These are phyloP conservation scores for Trichoderma lentiforme DNA, from an alignment of 2,329 filamentous ascomycete genomes.

Conservation along the genomic window DNA sequence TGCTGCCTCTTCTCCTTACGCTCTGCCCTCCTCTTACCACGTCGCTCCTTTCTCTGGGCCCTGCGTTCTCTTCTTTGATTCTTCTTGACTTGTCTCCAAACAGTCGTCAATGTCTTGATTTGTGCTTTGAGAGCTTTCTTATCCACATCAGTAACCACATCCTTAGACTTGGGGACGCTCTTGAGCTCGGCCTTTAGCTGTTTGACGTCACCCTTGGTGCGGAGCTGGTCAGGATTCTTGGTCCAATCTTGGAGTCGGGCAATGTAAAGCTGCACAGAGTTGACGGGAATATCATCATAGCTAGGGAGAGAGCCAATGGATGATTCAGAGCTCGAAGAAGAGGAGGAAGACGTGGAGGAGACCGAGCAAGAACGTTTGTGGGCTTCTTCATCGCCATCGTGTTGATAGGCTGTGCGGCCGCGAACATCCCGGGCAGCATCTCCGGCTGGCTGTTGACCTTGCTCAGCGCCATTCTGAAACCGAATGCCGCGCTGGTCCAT, in stretches of 20 bases:
- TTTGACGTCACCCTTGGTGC: constrained; percentile 45
- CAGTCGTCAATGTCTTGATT: constrained; percentile 42
- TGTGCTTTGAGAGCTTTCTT: constrained; percentile 40
- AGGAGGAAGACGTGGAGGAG: constrained; percentile 34
- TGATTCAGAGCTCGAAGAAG: constrained; percentile 35
- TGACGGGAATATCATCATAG: constrained; percentile 48
- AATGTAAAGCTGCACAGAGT: constrained; percentile 46
- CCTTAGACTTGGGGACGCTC: constrained; percentile 32
- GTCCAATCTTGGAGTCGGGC: constrained; percentile 48
- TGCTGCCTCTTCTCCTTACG: constrained; percentile 33
- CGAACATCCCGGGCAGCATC: background rate
- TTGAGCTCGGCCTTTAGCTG: constrained; percentile 44
- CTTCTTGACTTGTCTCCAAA: constrained; percentile 39
- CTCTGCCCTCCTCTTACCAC: constrained; percentile 30
- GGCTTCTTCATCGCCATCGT: constrained; percentile 18
- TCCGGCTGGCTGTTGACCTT: background rate
- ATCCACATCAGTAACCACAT: constrained; percentile 19
- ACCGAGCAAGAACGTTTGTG: constrained; percentile 33
- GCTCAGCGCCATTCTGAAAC: background rate
- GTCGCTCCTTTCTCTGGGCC: constrained; percentile 32
- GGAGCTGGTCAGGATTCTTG: constrained; percentile 45
- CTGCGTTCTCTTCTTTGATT: constrained; percentile 31
- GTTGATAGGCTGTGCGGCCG: background rate
- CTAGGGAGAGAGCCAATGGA: constrained; percentile 54
- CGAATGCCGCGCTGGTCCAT: constrained; percentile 41